Evolutionary conservation across 1,284 basidiomycete genomes (phyloP), one percentile per base, ranked within the genome.

Genomic region (Marasmius fiardii): DNA sequence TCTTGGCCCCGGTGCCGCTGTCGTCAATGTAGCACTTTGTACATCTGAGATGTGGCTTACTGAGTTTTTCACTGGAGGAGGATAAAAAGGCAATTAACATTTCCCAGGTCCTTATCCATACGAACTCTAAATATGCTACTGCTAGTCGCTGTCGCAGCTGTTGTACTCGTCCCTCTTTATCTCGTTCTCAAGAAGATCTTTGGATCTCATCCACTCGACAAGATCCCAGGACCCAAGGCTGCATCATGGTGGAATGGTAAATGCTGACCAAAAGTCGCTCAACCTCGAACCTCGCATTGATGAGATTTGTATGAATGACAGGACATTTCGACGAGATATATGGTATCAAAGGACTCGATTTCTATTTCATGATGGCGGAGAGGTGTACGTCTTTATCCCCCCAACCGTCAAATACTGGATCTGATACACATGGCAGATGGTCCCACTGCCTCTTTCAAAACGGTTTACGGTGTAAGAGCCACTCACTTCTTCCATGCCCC

Each of bases 171-270:
- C 10, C 28, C 28, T 31, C 28, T 31, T 31, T 31, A 31, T 31
- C 4, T 31, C 28, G 28, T 31, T 10, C 28, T 31, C 28, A 31
- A 31, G 28, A 31, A 10, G 10, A 10, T 31, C 28, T 31, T 31
- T 31, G 28, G 28, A 31, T 31, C 28, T 4, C 28, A 31, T 10
- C 28, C 28, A 31, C 24, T 49, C n/a, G 18, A 49, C 28, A 69
- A 69, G 39, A 55, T 74, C 11, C 68, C 70, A 18, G 70, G 71
- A 2, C 72, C 72, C 2, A 51, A 58, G 11, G 54, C 65, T 10
- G 45, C 56, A 16, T 71, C 70, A 16, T 65, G 64, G 39, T 57
- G 59, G 56, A 66, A 57, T 57, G 67, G 69, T 68, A 33, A 47
- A 34, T 43, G 20, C 6, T 10, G 50, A n/a, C 24, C 24, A 35